Conservation (phyloP, 768 basidiomycete species). For the Gloeopeniophorella convolvens region DNA sequence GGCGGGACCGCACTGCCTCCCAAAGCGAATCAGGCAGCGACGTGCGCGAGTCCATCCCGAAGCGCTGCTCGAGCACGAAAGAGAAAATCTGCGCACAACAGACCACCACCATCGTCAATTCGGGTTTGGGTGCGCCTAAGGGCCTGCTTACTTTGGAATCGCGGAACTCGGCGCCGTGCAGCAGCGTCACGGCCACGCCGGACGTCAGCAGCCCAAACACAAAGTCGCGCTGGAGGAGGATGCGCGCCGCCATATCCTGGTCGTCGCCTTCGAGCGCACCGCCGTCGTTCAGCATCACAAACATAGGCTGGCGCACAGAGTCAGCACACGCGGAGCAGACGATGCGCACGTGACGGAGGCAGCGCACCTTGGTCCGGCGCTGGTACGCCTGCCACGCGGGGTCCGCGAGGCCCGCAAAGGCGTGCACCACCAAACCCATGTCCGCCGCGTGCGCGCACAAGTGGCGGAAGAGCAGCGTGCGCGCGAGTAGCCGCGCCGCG, state of each 20-base stretch:
- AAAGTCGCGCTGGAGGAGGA: slow-evolving; percentile 44
- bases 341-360: no score
- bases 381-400: slow-evolving; percentile 44
- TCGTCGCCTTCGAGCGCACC: slow-evolving; percentile 25
- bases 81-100: slow-evolving; percentile 46
- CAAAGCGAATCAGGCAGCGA: slow-evolving; percentile 16
- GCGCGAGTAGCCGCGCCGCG: slow-evolving; percentile 46
- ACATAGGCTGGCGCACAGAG: slow-evolving; percentile 49
- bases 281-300: slow-evolving; percentile 53
- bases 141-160: slow-evolving; percentile 72
- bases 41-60: slow-evolving; percentile 20
- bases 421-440: slow-evolving; percentile 37
- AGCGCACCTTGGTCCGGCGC: slow-evolving; percentile 32
- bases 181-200: slow-evolving; percentile 44
- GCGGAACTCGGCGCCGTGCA: slow-evolving; percentile 51
- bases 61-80: slow-evolving; percentile 42
- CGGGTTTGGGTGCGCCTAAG: no score
- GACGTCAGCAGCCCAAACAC: slow-evolving; percentile 42
- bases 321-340: background rate
- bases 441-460: slow-evolving; percentile 26
- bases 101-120: no score
- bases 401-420: slow-evolving; percentile 42
- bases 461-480: slow-evolving; percentile 46
- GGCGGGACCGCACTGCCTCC: slow-evolving; percentile 18
- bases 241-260: slow-evolving; percentile 22